Evolutionary conservation across 2,329 filamentous ascomycete species (phyloP), one percentile per base, ranked within the genome.

Genomic region (Exophiala oligosperma): DNA sequence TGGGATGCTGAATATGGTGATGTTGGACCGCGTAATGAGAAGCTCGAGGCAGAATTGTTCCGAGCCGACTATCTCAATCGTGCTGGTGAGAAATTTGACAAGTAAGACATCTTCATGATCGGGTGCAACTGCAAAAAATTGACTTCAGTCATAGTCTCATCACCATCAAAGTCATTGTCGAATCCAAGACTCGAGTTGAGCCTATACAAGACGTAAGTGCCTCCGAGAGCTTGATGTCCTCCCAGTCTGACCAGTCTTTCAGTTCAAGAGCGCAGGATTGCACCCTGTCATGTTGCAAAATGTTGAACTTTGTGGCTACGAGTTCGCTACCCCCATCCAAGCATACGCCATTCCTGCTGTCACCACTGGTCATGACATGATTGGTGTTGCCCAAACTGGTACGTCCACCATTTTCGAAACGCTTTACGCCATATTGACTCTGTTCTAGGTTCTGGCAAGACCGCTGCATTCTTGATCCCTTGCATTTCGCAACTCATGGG

Each of bases 301-400:
- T 65, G 81, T 97, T 41, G 70, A 84, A 60, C 79, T 92, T 2
- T 87, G 85, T 61, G 82, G 85, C 1, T 97, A 96, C 69, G 72
- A 77, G 0, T 69, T 75, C 0, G 91, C 92, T 0, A 97, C 94
- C 0, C 90, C 92, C 0, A 94, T 99, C 38, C 94, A 99, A 71
- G 84, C 85, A 21, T 97, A 90, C 71, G 87, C 86, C 3, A 84
- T 97, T 29, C 92, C 94, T 0, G 87, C 92, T 0, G 86, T 97
- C 44, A 75, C 90, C 23, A 77, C 82, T 50, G 89, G 89, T 1
- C 79, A 89, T 65, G 94, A 99, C 73, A 79, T 97, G 29, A 90
- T 97, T 64, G 92, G 88, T 2, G 85, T 94, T 68, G 92, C 94
- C 7, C 93, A 97, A 75, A 99, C 94, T 49, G 93, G 93, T 95